Evolutionary conservation across 2,329 filamentous ascomycete species (phyloP).

Genomic region (Neonectria sp.): DNA sequence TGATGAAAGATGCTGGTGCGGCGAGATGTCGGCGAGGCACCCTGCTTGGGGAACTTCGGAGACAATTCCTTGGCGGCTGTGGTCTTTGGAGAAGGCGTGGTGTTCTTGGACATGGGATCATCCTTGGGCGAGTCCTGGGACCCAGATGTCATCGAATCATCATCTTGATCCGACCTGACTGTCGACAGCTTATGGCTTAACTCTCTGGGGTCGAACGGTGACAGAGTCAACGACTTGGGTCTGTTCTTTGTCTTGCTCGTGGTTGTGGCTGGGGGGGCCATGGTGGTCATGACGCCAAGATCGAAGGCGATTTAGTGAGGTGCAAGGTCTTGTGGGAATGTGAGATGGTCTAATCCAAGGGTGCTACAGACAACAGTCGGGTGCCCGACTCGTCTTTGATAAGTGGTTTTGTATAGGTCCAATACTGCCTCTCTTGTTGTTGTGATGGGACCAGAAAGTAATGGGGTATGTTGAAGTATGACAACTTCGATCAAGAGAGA

Average conservation of each 20-base stretch:
- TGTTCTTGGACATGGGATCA: neutral
- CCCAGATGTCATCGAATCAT: slow-evolving; percentile 26
- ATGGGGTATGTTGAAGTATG: neutral
- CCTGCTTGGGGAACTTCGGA: slow-evolving; percentile 9
- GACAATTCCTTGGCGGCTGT: slow-evolving; percentile 13
- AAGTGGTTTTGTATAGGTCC: neutral
- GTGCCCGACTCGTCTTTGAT: neutral
- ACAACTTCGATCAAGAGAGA: neutral
- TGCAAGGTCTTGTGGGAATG: neutral
- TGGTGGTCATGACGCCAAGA: neutral
- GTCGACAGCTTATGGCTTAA: slow-evolving; percentile 66
- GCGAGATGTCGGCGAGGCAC: slow-evolving; percentile 30
- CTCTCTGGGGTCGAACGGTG: slow-evolving; percentile 68
- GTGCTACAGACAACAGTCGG: neutral
- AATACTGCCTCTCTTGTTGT: neutral
- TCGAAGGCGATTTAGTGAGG: neutral
- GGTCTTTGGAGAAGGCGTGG: slow-evolving; percentile 20
- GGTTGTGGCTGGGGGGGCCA: neutral
- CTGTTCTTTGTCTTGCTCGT: slow-evolving; percentile 38
- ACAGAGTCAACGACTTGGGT: slow-evolving; percentile 45
- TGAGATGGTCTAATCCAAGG: neutral
- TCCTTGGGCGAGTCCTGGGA: slow-evolving; percentile 9
- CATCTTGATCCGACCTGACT: slow-evolving; percentile 67
- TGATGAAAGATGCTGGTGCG: slow-evolving; percentile 43
- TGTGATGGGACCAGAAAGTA: neutral